Evolutionary conservation across 2,329 filamentous ascomycete genomes (phyloP).

Genomic region (Sporothrix brasiliensis): DNA sequence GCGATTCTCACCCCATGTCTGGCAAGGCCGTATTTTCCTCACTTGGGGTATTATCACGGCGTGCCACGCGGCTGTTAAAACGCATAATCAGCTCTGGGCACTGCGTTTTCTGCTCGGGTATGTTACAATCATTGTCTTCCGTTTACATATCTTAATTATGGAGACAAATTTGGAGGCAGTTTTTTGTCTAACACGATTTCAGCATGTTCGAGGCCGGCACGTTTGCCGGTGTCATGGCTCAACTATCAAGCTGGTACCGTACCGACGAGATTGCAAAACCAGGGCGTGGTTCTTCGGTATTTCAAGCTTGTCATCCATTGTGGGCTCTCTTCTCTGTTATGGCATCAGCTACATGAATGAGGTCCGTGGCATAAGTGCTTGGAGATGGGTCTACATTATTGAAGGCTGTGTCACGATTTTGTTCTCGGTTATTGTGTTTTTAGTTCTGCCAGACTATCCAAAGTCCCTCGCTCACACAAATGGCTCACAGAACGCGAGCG

Average conservation of each 20-base stretch:
- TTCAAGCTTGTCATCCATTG: conserved; percentile 44
- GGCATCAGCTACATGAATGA: conserved; percentile 41
- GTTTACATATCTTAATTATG: no score
- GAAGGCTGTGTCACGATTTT: conserved; percentile 50
- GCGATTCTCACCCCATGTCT: conserved; percentile 23
- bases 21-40: conserved; percentile 29
- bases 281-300: conserved; percentile 50
- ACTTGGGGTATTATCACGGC: conserved; percentile 31
- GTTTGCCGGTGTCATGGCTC: conserved; percentile 48
- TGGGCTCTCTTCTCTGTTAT: conserved; percentile 43
- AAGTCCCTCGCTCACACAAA: conserved; percentile 32
- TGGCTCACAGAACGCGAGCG: conserved; percentile 33
- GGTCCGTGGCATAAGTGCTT: conserved; percentile 38
- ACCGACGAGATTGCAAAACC: conserved; percentile 50
- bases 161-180: neutral
- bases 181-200: neutral
- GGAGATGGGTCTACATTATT: conserved; percentile 48
- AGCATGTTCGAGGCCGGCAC: conserved; percentile 46
- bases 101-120: conserved; percentile 29
- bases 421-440: conserved; percentile 46
- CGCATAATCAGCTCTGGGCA: conserved; percentile 21
- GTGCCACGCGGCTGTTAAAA: conserved; percentile 23
- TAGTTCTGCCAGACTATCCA: conserved; percentile 50
- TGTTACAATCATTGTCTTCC: neutral
- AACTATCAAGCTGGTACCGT: conserved; percentile 53